Evolutionary conservation across 2,329 filamentous ascomycete genomes (phyloP).

Genomic region (Fusarium domesticum): DNA sequence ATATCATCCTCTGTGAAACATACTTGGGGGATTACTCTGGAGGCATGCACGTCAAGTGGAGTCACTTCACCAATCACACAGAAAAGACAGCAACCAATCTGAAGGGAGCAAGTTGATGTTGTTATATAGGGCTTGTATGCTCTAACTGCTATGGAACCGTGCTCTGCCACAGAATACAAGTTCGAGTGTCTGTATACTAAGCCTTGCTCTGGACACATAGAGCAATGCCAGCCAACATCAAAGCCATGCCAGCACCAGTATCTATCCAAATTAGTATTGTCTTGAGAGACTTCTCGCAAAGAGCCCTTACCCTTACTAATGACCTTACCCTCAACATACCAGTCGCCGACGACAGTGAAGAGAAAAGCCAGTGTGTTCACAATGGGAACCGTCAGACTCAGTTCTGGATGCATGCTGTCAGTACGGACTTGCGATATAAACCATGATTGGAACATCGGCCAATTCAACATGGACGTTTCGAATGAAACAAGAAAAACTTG

Average conservation of each 20-base stretch:
- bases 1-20: no score
- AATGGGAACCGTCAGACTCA: constrained; percentile 91
- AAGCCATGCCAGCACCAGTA: constrained; percentile 76
- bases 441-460: constrained; percentile 10
- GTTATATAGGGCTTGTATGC: constrained; percentile 8
- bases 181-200: constrained; percentile 6
- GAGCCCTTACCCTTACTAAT: constrained; percentile 68
- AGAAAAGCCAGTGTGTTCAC: constrained; percentile 92
- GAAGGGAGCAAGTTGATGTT: constrained; percentile 7
- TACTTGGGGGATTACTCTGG: no score
- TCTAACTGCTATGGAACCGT: no score
- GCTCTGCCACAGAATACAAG: no score
- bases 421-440: constrained; percentile 9
- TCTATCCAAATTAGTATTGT: constrained; percentile 46
- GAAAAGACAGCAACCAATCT: constrained; percentile 23
- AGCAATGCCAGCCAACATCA: constrained; percentile 77
- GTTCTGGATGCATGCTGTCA: constrained; percentile 52
- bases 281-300: background rate
- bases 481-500: constrained; percentile 7
- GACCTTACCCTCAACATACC: constrained; percentile 89
- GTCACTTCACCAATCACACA: constrained; percentile 12
- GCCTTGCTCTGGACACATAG: constrained; percentile 73
- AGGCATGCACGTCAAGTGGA: no score
- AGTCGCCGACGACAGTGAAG: constrained; percentile 94
- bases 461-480: constrained; percentile 15